Evolutionary conservation across 805 yeast genomes (phyloP).

Genomic region (Kluyveromyces nonfermentans): DNA sequence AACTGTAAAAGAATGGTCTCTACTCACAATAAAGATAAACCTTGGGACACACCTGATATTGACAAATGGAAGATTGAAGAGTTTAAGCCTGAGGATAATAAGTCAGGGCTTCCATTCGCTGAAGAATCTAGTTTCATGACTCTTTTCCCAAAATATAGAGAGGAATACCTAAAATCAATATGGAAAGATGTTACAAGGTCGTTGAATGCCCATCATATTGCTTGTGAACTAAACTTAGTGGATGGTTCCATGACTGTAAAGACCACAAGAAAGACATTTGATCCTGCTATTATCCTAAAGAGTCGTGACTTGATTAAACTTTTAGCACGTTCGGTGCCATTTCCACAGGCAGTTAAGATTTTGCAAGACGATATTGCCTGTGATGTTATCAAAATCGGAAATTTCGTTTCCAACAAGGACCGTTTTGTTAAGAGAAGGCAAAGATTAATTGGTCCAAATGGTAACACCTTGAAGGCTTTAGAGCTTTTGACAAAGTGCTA

Average conservation of each 20-base stretch:
- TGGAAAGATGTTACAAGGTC: slow-evolving; percentile 92
- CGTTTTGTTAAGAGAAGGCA: slow-evolving; percentile 93
- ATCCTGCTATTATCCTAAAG: slow-evolving; percentile 86
- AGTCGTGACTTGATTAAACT: slow-evolving; percentile 93
- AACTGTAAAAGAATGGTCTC: slow-evolving; percentile 54
- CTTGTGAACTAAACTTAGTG: slow-evolving; percentile 80
- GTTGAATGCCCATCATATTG: slow-evolving; percentile 60
- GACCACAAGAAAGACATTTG: slow-evolving; percentile 91
- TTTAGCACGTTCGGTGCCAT: slow-evolving; percentile 91
- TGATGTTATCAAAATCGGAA: slow-evolving; percentile 93
- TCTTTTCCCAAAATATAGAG: slow-evolving; percentile 93
- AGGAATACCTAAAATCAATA: slow-evolving; percentile 72
- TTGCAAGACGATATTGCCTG: slow-evolving; percentile 89
- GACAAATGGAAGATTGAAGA: slow-evolving; percentile 90
- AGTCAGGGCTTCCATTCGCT: slow-evolving; percentile 79
- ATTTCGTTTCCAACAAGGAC: slow-evolving; percentile 80
- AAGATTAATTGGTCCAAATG: slow-evolving; percentile 92
- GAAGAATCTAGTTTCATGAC: slow-evolving; percentile 95
- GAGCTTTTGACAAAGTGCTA: slow-evolving; percentile 94
- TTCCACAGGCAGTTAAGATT: slow-evolving; percentile 90
- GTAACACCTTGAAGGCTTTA: slow-evolving; percentile 91
- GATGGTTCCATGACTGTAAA: slow-evolving; percentile 97
- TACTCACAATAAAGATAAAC: slow-evolving; percentile 88
- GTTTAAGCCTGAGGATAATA: slow-evolving; percentile 82
- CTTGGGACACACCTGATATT: slow-evolving; percentile 94